Conservation (phyloP, 2,329 filamentous ascomycete species). For the Xylaria sp. region DNA sequence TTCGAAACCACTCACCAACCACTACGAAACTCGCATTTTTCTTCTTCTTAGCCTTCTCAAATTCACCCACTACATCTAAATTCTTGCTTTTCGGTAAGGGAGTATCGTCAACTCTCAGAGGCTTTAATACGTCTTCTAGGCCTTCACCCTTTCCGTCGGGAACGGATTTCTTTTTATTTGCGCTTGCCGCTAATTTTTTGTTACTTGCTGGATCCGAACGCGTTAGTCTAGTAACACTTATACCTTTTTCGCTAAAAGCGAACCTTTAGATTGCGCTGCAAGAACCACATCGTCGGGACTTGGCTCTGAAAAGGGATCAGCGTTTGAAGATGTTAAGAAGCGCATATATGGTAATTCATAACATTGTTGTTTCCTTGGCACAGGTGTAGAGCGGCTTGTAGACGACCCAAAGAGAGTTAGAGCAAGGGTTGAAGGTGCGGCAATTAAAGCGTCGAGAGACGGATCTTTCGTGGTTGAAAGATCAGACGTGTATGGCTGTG, state of each 20-base stretch:
- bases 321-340: constrained; percentile 57
- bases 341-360: constrained; percentile 62
- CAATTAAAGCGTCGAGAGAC: constrained; percentile 27
- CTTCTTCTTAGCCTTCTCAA: constrained; percentile 78
- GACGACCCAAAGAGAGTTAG: constrained; percentile 61
- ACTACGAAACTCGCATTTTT: constrained; percentile 90
- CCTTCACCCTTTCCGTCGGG: constrained; percentile 52
- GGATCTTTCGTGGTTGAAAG: constrained; percentile 2
- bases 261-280: constrained; percentile 90
- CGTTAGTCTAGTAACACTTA: constrained; percentile 64
- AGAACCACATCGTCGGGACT: constrained; percentile 93
- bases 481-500: constrained; percentile 11
- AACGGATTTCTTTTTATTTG: constrained; percentile 55
- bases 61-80: constrained; percentile 84
- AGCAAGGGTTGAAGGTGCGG: constrained; percentile 66
- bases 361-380: constrained; percentile 42
- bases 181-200: constrained; percentile 51
- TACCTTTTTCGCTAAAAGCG: constrained; percentile 65
- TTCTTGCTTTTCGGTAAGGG: constrained; percentile 77
- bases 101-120: constrained; percentile 60
- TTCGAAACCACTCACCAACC: constrained; percentile 69
- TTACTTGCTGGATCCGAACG: constrained; percentile 61
- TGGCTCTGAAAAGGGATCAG: constrained; percentile 79
- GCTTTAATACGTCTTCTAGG: constrained; percentile 50
- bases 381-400: constrained; percentile 39